A percentile compares a stretch with the other conserved stretches of the same genome.
These are phyloP conservation scores for Cystobasidiopsis lactophilus DNA, from an alignment of 768 basidiomycete genomes.

Conservation along the genomic window DNA sequence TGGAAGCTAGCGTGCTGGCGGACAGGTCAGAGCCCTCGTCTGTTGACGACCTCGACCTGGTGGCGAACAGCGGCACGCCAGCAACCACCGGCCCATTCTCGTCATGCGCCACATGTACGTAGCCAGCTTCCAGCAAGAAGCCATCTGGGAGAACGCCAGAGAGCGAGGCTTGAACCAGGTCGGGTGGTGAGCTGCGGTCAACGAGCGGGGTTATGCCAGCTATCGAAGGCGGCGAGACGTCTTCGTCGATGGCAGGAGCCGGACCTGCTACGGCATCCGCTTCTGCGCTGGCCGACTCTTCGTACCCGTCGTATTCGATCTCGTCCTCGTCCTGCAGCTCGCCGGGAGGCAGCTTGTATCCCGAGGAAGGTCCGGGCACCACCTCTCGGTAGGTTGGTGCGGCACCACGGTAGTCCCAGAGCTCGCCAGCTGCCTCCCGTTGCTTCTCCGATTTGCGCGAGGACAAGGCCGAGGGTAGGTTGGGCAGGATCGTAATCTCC, in stretches of 20 bases:
- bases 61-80: no score
- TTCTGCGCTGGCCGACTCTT: constrained; percentile 10
- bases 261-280: background rate
- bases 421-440: background rate
- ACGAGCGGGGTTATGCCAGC: background rate
- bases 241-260: constrained; percentile 15
- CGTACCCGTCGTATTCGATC: constrained; percentile 20
- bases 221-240: constrained; percentile 9
- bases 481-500: constrained; percentile 4
- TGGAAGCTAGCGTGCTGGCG: no score
- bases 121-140: no score
- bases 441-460: background rate
- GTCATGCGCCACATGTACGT: no score
- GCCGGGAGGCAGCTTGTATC: no score
- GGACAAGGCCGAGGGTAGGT: background rate
- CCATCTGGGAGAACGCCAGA: no score
- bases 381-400: background rate
- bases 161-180: no score
- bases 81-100: no score
- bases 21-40: no score
- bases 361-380: background rate
- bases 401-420: no score
- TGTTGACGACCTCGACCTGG: no score
- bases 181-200: no score
- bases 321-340: constrained; percentile 1